Evolutionary conservation across 2,329 filamentous ascomycete genomes (phyloP).

Genomic region (Trichoderma polysporum): DNA sequence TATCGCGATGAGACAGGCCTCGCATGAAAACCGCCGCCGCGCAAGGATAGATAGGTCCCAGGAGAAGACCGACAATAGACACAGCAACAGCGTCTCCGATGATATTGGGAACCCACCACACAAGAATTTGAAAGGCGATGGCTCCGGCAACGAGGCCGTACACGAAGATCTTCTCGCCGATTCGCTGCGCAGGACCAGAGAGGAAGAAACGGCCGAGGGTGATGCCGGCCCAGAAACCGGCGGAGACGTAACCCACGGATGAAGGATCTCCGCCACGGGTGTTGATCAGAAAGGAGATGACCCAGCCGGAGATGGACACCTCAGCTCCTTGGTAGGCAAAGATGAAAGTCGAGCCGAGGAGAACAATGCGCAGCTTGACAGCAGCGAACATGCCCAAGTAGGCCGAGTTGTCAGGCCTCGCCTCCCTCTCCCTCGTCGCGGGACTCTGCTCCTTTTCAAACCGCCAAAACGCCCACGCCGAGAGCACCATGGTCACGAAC

Average conservation of each 20-base stretch:
- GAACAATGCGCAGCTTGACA: slow-evolving; percentile 57
- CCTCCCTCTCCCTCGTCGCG: slow-evolving; percentile 37
- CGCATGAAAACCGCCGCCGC: slow-evolving; percentile 63
- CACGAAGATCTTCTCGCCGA: slow-evolving; percentile 72
- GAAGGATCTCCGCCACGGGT: slow-evolving; percentile 68
- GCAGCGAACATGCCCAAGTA: slow-evolving; percentile 48
- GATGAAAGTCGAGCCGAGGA: slow-evolving; percentile 77
- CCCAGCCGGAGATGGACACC: slow-evolving; percentile 82
- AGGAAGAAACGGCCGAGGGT: slow-evolving; percentile 73
- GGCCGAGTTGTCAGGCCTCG: slow-evolving; percentile 28
- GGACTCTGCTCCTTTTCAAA: slow-evolving; percentile 61
- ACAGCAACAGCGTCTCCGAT: slow-evolving; percentile 67
- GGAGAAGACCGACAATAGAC: slow-evolving; percentile 68
- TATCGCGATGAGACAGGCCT: slow-evolving; percentile 57
- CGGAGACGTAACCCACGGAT: slow-evolving; percentile 75
- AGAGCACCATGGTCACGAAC: slow-evolving; percentile 55
- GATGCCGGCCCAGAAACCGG: slow-evolving; percentile 71
- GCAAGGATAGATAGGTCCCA: slow-evolving; percentile 80
- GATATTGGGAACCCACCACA: slow-evolving; percentile 77
- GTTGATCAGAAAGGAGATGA: slow-evolving; percentile 79
- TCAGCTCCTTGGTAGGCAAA: slow-evolving; percentile 86
- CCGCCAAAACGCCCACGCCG: slow-evolving; percentile 66
- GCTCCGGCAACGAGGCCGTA: slow-evolving; percentile 61
- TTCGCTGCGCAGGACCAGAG: slow-evolving; percentile 60
- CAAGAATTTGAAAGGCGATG: slow-evolving; percentile 68